These are phyloP conservation scores for Trichoderma gracile DNA, from an alignment of 2,329 filamentous ascomycete species.

Conservation along the genomic window DNA sequence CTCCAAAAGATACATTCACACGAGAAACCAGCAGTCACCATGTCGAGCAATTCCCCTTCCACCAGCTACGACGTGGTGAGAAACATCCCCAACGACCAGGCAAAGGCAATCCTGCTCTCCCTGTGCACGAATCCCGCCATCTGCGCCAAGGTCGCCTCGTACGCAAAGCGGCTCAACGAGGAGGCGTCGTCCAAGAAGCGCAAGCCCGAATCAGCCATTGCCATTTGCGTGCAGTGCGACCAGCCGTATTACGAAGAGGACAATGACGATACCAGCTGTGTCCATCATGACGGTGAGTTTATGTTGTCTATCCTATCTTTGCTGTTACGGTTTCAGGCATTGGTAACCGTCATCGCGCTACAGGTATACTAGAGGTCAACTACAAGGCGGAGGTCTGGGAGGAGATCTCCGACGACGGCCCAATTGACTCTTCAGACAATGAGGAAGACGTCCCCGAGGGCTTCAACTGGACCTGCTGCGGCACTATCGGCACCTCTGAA, in stretches of 20 bases:
- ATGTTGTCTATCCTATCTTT: background rate
- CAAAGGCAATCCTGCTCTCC: slow-evolving; percentile 3
- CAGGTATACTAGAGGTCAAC: background rate
- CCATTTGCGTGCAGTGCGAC: slow-evolving; percentile 11
- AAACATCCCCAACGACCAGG: slow-evolving; percentile 6
- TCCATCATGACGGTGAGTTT: background rate
- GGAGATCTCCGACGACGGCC: background rate
- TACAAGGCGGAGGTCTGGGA: slow-evolving; percentile 4
- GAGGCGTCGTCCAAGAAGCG: background rate
- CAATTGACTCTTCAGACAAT: background rate
- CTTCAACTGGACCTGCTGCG: slow-evolving; percentile 7
- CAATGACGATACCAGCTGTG: background rate
- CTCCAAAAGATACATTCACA: too few relatives aligned
- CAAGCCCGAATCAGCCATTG: slow-evolving; percentile 5
- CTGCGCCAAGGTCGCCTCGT: background rate
- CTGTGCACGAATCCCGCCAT: slow-evolving; percentile 1
- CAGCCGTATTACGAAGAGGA: slow-evolving; percentile 10
- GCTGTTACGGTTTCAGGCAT: background rate
- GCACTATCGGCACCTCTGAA: background rate
- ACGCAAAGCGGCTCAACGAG: background rate
- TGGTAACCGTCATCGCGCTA: background rate
- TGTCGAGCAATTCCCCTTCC: background rate
- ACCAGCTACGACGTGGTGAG: background rate
- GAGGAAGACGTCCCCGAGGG: slow-evolving; percentile 10
- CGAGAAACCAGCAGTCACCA: background rate